Conservation (phyloP, 257 asterid species). For the Cinchona pubescens region DNA sequence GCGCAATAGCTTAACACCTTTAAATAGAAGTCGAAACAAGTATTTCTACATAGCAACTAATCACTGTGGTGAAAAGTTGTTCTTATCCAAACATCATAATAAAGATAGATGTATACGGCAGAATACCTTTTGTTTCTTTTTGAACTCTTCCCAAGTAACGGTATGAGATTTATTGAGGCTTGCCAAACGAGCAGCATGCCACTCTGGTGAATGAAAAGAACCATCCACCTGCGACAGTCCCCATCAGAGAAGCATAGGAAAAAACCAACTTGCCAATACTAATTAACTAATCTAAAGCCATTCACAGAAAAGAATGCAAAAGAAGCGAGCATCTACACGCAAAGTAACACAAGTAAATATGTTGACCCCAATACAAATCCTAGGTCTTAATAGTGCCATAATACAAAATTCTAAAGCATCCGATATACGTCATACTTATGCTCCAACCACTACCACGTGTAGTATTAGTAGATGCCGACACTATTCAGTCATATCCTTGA, state of each 20-base stretch:
- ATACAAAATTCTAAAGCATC: background rate
- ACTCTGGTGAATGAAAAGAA: constrained; percentile 99
- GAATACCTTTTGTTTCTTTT: constrained; percentile 88
- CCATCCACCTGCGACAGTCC: constrained; percentile 98
- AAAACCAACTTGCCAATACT: constrained; percentile 10
- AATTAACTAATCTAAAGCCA: constrained; percentile 5
- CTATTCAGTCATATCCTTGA: background rate
- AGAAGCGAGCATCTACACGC: background rate
- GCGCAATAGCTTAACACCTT: background rate
- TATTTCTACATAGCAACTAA: too few species aligned
- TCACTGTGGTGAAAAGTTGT: background rate
- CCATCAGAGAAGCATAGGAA: constrained; percentile 61
- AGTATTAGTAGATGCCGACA: background rate
- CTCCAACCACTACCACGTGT: background rate
- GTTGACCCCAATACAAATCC: too few species aligned
- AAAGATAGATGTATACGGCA: background rate
- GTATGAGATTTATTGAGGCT: constrained; percentile 96
- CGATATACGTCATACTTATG: background rate
- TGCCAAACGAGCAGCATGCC: constrained; percentile 99
- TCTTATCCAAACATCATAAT: background rate
- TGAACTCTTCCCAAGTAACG: constrained; percentile 96
- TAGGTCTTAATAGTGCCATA: background rate
- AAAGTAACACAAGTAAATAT: background rate
- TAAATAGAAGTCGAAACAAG: background rate
- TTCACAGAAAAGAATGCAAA: background rate